These are phyloP conservation scores for Yamadazyma takamatsuzukensis DNA, from an alignment of 805 yeast genomes.

Conservation along the genomic window DNA sequence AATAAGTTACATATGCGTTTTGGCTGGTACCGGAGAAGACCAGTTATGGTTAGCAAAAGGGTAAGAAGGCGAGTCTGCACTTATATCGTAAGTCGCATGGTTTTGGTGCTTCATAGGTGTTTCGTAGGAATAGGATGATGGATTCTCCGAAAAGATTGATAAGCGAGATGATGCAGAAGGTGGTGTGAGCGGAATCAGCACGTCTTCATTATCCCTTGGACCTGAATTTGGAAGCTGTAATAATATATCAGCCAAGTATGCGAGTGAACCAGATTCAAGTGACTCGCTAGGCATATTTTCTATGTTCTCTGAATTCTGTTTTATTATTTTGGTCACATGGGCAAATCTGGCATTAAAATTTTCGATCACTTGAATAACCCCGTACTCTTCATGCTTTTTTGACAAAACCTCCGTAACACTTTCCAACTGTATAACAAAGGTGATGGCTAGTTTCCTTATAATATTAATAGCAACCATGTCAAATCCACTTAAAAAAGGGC, in stretches of 20 bases:
- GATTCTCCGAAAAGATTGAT: constrained; percentile 27
- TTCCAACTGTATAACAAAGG: constrained; percentile 41
- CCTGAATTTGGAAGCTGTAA: constrained; percentile 21
- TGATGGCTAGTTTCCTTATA: constrained; percentile 39
- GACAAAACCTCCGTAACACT: constrained; percentile 50
- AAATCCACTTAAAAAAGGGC: constrained; percentile 49
- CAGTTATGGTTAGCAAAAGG: constrained; percentile 1
- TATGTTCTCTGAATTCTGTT: constrained; percentile 20
- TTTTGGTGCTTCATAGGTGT: constrained; percentile 3
- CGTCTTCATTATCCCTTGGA: constrained; percentile 1
- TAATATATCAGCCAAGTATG: constrained; percentile 22
- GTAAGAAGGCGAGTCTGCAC: not conserved
- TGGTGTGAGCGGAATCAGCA: constrained; percentile 31
- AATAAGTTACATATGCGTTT: too few species aligned
- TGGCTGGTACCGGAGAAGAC: constrained; percentile 5
- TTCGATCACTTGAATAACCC: constrained; percentile 47
- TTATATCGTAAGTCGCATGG: not conserved
- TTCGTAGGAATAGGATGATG: constrained; percentile 2
- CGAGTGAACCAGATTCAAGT: constrained; percentile 12
- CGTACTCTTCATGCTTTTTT: constrained; percentile 48
- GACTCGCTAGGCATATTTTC: constrained; percentile 8
- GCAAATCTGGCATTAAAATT: constrained; percentile 15
- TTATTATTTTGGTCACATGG: constrained; percentile 15
- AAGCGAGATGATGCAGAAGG: constrained; percentile 41
- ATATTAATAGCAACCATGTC: constrained; percentile 38